Base-by-base conservation (phyloP, 2,329 filamentous ascomycete species). In the Grosmannia huntii region DNA sequence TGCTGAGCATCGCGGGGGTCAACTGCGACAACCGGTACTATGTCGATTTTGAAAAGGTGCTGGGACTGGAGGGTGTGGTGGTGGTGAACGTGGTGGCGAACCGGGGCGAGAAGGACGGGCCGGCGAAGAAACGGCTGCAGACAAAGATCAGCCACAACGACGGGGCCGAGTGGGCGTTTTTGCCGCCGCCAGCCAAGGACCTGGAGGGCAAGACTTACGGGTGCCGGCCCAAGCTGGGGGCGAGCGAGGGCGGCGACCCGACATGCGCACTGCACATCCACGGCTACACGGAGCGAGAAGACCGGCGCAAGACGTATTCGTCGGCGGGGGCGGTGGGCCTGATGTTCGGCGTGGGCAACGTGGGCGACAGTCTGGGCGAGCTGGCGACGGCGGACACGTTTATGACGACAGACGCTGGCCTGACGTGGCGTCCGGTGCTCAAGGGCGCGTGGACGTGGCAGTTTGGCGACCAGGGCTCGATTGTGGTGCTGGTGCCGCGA, bases 101-200 rank as follows among this genome's bases (percentile, higher is more conserved):
- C 66, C 73, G 78, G 28, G 56, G 31, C 21, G 25, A 25, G 3
- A 57, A 54, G 50, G 56, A 31, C 21, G 77, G 80, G 25, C 75
- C 78, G 49, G 9, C 31, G 31, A 33, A 33, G 31, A 99, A 99
- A 77, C 85, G 84, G 68, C 78, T 96, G 55, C 89, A 90, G 70
- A 94, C 89, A 44, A 85, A 87, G 76, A 96, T 99, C 67, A 96
- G 90, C 0, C 94, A 99, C 73, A 97, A 96, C 66, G 94, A 99
- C 68, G 94, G 92, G 38, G 87, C 88, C 0, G 83, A 91, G 68
- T 99, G 94, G 94, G 78, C 77, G 31, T 83, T 84, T 62, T 73
- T 99, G 11, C 72, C 82, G 12, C 85, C 90, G n/a, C 92, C 90
- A 0, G 67, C 72, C 44, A 81, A 83, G 64, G 85, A 92, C 64